A percentile compares a stretch with the other conserved stretches of the same genome.
Evolutionary conservation across 306 rosid genomes (phyloP).

Genomic region (Vachellia collinsii): DNA sequence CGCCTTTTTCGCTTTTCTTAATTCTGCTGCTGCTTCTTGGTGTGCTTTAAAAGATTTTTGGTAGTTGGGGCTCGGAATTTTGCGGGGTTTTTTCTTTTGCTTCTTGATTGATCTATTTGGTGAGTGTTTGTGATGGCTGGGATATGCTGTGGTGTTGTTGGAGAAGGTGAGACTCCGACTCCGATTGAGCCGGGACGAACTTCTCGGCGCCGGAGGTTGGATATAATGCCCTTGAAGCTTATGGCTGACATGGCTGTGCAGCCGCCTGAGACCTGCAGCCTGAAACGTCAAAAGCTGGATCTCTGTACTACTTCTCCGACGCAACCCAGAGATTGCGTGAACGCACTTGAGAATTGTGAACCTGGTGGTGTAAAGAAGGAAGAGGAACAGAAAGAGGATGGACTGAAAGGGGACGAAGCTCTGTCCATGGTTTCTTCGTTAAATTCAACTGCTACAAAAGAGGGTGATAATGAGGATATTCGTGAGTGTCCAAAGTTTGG

Average conservation of each 20-base stretch:
- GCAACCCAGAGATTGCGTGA: not conserved
- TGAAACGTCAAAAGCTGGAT: slow-evolving; percentile 61
- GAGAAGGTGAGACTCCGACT: slow-evolving; percentile 63
- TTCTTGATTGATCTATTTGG: not conserved
- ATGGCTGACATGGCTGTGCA: slow-evolving; percentile 52
- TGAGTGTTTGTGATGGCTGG: slow-evolving; percentile 59
- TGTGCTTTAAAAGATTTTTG: not conserved
- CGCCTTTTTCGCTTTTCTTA: not conserved
- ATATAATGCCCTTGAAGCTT: slow-evolving; percentile 41
- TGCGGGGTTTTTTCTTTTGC: too few species aligned
- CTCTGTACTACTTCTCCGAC: slow-evolving; percentile 14
- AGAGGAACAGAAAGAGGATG: not conserved
- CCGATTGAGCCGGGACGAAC: slow-evolving; percentile 47
- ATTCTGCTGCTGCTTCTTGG: not conserved
- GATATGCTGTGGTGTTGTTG: slow-evolving; percentile 80
- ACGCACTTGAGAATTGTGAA: slow-evolving; percentile 30
- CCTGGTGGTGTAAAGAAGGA: not conserved
- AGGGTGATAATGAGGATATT: slow-evolving; percentile 3
- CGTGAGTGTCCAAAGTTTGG: slow-evolving; percentile 53
- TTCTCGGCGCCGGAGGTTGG: slow-evolving; percentile 54
- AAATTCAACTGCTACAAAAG: not conserved
- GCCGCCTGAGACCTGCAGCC: slow-evolving; percentile 19
- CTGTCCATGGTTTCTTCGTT: not conserved
- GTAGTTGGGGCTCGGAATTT: not conserved
- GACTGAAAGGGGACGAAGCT: not conserved